Evolutionary conservation across 768 basidiomycete genomes (phyloP), one percentile per base, ranked within the genome.

Genomic region (Pisolithus orientalis): DNA sequence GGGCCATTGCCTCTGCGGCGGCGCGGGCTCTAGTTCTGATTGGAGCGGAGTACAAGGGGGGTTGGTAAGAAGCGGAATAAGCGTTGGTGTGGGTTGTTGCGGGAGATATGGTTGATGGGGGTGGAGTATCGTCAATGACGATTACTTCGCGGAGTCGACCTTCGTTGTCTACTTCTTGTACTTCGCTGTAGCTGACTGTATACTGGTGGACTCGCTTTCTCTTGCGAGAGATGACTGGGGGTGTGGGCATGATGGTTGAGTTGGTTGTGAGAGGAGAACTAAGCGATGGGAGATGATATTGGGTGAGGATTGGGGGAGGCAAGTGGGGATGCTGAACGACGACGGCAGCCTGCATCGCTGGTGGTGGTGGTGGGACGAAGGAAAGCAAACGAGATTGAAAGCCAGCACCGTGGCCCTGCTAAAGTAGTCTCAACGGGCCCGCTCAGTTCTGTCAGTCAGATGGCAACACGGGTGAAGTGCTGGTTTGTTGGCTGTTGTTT

Each of bases 91-190:
- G 80, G 29, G 85, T 83, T 32, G 83, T 75, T 54, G 87, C 81
- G 52, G 88, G 85, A 48, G 87, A 88, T 64, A 84, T 79, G 47
- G 90, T 89, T 47, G 67, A 70, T 50, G 84, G 90, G 37, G 85
- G 85, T 28, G 90, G 90, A 42, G 91, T 92, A 73, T 94, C 91
- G 61, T 94, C 91, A 68, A 94, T 91, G 61, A 94, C 85, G 70
- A 94, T 93, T 66, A 93, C 87, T 68, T 93, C 90, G 49, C 90
- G 75, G 38, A 90, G 75, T 59, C 77, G 75, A 55, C 90, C 90
- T 46, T 85, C 75, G 59, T 75, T 77, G 71, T 93, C 90, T 66
- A 91, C 79, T 72, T 93, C 90, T 62, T 91, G 84, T 39, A 90
- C 87, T 67, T 92, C 89, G 65, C 85, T 89, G 75, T 90, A 92